Evolutionary conservation across 2,329 filamentous ascomycete genomes (phyloP).

Genomic region (Penicillium hesseltinei): DNA sequence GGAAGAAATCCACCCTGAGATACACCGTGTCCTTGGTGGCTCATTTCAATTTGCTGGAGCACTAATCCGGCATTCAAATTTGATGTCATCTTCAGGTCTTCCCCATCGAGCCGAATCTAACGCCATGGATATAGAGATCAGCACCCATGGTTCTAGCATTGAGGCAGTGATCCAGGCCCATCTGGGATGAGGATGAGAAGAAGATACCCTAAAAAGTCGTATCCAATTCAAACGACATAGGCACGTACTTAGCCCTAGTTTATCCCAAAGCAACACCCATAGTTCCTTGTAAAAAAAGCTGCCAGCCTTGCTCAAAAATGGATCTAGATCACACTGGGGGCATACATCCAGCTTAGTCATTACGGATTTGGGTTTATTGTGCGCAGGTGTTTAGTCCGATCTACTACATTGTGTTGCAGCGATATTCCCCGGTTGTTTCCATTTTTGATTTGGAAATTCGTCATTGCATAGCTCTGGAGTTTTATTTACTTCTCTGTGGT

Average conservation of each 20-base stretch:
- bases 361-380: not conserved
- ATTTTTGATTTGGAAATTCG: not conserved
- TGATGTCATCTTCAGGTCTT: conserved; percentile 7
- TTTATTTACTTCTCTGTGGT: not conserved
- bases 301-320: not conserved
- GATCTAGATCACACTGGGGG: not conserved
- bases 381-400: not conserved
- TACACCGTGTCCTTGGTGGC: too few species aligned
- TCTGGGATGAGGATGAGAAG: not conserved
- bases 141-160: not conserved
- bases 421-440: conserved; percentile 1
- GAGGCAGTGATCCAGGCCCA: not conserved
- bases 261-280: not conserved
- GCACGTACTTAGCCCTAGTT: not conserved
- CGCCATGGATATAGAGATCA: not conserved
- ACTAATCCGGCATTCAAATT: not conserved
- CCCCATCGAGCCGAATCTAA: not conserved
- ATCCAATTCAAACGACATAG: not conserved
- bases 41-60: conserved; percentile 1
- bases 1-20: not conserved
- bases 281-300: not conserved
- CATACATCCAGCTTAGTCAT: not conserved
- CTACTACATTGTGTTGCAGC: conserved; percentile 2
- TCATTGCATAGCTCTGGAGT: not conserved
- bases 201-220: not conserved